phyloP scores from a whole-genome alignment of 768 basidiomycete species.

The Cubamyces lactineus region DNA sequence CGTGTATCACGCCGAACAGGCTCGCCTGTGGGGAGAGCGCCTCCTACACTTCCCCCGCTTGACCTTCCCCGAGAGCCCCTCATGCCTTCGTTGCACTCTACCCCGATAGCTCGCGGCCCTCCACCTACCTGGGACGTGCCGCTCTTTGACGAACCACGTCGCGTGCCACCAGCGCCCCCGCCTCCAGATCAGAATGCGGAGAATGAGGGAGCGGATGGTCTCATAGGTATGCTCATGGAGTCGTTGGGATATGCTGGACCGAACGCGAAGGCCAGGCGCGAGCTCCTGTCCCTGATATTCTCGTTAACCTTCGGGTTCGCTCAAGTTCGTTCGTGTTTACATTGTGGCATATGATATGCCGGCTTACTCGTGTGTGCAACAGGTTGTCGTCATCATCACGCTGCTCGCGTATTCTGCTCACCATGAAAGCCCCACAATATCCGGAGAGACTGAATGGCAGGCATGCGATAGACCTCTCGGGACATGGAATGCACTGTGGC shows the following conservation, averaged over 20 bases:
- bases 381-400: conserved; percentile 57
- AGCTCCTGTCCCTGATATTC: conserved; percentile 56
- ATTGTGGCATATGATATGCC: conserved; percentile 4
- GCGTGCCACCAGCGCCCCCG: background rate
- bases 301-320: conserved; percentile 51
- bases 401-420: conserved; percentile 53
- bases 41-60: conserved; percentile 3
- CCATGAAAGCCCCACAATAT: conserved; percentile 48
- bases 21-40: background rate
- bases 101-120: background rate
- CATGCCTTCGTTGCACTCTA: background rate
- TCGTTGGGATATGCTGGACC: conserved; percentile 56
- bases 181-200: background rate
- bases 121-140: background rate
- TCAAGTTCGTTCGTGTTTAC: conserved; percentile 47
- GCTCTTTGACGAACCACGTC: conserved; percentile 2
- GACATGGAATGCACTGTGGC: conserved; percentile 68
- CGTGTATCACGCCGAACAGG: conserved; percentile 4
- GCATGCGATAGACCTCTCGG: conserved; percentile 70
- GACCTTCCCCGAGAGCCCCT: conserved; percentile 3
- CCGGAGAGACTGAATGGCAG: conserved; percentile 53
- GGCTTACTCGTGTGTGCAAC: background rate
- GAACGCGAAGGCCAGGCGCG: conserved; percentile 53
- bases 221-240: conserved; percentile 11
- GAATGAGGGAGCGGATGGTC: background rate